A percentile compares a stretch with the other conserved stretches of the same genome.
Conservation (phyloP, 78 protist species). For the slime mould (Dictyostelium discoideum) region dicty_2.7 NC_007090.3:3666501-3667000, state of each 20-base stretch:
- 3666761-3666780: too few relatives aligned
- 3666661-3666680: too few relatives aligned
- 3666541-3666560: neutral
- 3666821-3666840: too few relatives aligned
- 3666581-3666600: neutral
- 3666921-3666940: neutral
- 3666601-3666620: neutral
- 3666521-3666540: neutral
- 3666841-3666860: too few relatives aligned
- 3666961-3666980: neutral
- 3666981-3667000: neutral
- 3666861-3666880: too few relatives aligned
- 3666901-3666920: neutral
- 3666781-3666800: neutral
- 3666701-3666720: too few relatives aligned
- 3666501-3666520: neutral
- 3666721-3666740: too few relatives aligned
- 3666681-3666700: too few relatives aligned
- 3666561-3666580: neutral
- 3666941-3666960: neutral
- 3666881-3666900: too few relatives aligned
- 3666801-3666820: too few relatives aligned
- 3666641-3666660: neutral
- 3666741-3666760: too few relatives aligned
- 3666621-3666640: neutral